Evolutionary conservation across 176 grass and related monocot genomes (phyloP), one percentile per base, ranked within the genome.

Genomic region (Rhipidocladum racemiflorum): DNA sequence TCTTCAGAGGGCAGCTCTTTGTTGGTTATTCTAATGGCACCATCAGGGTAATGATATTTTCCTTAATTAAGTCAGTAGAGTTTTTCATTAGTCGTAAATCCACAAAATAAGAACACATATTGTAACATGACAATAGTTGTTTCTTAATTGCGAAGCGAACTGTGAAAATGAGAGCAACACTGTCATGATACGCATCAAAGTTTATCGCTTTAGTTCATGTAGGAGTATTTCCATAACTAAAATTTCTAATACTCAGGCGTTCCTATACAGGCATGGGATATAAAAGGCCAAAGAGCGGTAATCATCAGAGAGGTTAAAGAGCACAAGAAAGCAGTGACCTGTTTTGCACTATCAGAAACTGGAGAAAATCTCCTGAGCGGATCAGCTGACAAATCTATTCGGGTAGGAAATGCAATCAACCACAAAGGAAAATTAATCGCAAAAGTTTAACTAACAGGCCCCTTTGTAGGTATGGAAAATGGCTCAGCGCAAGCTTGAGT

Each of bases 301-400:
- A 88, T 99, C 28, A 87, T 89, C 76, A 87, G 85, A 76, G 96
- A 99, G 76, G 85, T 90, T 68, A 91, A 86, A 88, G 92, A 93
- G 76, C 96, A 99, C 85, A 99, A 85, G 80, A 90, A 67, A 51
- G 73, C 89, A 13, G 89, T 99, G 21, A 95, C 90, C 48, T 93
- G 93, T 82, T 99, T 99, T 70, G 81, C 79, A 64, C 61, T 93
- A 88, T 93, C 88, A 65, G 89, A 93, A 75, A 77, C 91, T 65
- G 93, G 96, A 74, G 87, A 91, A 45, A 91, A 89, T 51, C 76
- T 99, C 28, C 70, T 99, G 63, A 99, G 91, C 68, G 96, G 96
- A 90, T 99, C 96, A 48, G 39, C 73, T 43, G 96, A 99, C 87
- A 99, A 95, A 91, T 90, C 96, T 64, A 85, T 99, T 82, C 87